Conservation (phyloP, 306 rosid species). For the Betula pendula region DNA sequence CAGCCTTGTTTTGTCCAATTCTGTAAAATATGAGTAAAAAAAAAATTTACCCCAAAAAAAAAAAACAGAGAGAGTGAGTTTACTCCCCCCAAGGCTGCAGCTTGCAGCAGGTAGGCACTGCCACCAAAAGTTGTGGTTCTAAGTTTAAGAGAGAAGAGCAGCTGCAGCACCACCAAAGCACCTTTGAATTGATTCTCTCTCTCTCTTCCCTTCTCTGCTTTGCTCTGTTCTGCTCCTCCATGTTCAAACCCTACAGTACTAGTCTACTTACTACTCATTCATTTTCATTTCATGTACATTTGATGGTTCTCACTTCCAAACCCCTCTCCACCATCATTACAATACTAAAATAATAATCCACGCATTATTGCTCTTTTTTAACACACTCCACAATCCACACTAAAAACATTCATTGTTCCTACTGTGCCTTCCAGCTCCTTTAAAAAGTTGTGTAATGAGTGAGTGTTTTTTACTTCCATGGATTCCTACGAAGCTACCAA, state of each 20-base stretch:
- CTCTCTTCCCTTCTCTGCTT: background rate
- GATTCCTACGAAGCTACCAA: constrained; percentile 82
- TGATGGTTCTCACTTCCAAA: background rate
- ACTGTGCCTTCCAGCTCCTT: background rate
- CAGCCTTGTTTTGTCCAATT: constrained; percentile 30
- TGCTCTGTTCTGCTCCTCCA: too few species aligned
- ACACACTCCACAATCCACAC: background rate
- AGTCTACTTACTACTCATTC: background rate
- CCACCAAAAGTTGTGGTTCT: constrained; percentile 26
- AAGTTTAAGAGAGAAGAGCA: background rate
- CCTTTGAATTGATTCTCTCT: constrained; percentile 1
- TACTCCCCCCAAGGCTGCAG: constrained; percentile 30
- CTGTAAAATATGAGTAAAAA: background rate
- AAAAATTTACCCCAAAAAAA: too few species aligned
- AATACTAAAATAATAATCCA: background rate
- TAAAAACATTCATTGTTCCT: background rate
- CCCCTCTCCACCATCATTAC: background rate
- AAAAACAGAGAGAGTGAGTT: background rate
- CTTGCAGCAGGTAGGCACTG: constrained; percentile 12
- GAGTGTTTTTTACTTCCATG: constrained; percentile 29
- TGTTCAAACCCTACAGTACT: constrained; percentile 3
- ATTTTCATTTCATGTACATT: background rate
- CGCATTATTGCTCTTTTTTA: background rate
- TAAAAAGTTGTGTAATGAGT: background rate
- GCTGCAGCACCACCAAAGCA: background rate